Conservation (phyloP, 2,329 filamentous ascomycete species). For the Aspergillus calidoustus region DNA sequence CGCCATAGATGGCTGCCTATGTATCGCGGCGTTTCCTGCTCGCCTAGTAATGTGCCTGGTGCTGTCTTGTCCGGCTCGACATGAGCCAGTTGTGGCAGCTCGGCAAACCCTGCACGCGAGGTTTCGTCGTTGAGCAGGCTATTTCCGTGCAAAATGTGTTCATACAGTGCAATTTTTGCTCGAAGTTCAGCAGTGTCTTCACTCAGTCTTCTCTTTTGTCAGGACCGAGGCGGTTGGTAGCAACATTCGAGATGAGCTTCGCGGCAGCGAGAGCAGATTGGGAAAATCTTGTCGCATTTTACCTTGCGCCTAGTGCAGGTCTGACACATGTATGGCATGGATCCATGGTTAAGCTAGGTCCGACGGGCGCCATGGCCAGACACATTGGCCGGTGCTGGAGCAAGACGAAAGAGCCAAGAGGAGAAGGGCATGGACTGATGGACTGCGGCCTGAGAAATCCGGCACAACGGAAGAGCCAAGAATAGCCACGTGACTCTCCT, state of each 20-base stretch:
- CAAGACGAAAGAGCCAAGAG: background rate
- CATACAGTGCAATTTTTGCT: background rate
- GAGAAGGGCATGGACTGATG: background rate
- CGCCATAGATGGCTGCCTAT: background rate
- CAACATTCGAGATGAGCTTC: background rate
- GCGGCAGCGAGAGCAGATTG: background rate
- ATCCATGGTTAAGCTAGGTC: background rate
- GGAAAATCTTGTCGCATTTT: background rate
- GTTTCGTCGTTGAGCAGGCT: background rate
- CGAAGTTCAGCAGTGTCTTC: background rate
- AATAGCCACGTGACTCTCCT: too few species aligned
- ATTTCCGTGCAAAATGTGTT: background rate
- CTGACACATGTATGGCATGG: background rate
- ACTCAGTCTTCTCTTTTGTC: background rate
- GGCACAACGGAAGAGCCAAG: too few species aligned
- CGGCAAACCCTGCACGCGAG: background rate
- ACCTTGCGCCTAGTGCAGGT: background rate
- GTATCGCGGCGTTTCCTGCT: background rate
- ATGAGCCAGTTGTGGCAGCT: background rate
- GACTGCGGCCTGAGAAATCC: background rate
- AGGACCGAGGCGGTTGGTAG: background rate
- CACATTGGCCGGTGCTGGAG: background rate
- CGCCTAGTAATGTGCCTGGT: background rate
- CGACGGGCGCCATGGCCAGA: background rate
- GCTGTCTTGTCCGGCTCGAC: background rate